Conservation (phyloP, 768 basidiomycete species). For the Rhodotorula graminis region DNA sequence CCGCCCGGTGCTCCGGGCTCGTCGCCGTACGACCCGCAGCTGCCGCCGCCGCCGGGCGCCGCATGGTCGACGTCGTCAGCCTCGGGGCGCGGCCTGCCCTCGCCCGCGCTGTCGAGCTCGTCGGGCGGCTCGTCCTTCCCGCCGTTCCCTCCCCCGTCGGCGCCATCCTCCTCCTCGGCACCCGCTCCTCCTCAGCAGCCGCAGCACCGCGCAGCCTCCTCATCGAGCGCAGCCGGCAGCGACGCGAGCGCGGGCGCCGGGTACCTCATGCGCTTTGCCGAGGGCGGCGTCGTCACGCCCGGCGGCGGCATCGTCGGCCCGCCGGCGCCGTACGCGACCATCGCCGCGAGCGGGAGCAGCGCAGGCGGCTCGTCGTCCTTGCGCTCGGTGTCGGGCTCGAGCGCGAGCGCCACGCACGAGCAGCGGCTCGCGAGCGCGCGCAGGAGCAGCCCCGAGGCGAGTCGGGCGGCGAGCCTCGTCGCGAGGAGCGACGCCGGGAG, state of each 20-base stretch:
- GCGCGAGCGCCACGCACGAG: conserved; percentile 4
- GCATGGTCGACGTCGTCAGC: not conserved
- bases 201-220: not conserved
- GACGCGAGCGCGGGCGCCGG: not conserved
- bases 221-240: not conserved
- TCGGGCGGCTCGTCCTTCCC: conserved; percentile 12
- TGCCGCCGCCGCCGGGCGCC: not conserved
- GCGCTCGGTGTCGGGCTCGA: conserved; percentile 5
- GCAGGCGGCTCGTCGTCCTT: not conserved
- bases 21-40: not conserved
- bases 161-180: too few species aligned
- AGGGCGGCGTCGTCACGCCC: conserved; percentile 23
- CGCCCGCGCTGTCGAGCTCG: conserved; percentile 30
- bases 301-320: conserved; percentile 15
- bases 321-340: not conserved
- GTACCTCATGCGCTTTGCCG: conserved; percentile 37
- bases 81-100: conserved; percentile 9
- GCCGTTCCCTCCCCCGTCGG: not conserved
- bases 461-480: not conserved
- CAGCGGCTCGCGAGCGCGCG: not conserved
- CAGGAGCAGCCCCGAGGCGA: not conserved
- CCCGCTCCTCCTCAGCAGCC: not conserved
- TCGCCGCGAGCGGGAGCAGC: not conserved
- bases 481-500: conserved; percentile 1
- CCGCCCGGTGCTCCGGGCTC: not conserved